Evolutionary conservation across 352 stramenopile species (phyloP), one percentile per base, ranked within the genome.

Genomic region (Phytophthora aleatoria): DNA sequence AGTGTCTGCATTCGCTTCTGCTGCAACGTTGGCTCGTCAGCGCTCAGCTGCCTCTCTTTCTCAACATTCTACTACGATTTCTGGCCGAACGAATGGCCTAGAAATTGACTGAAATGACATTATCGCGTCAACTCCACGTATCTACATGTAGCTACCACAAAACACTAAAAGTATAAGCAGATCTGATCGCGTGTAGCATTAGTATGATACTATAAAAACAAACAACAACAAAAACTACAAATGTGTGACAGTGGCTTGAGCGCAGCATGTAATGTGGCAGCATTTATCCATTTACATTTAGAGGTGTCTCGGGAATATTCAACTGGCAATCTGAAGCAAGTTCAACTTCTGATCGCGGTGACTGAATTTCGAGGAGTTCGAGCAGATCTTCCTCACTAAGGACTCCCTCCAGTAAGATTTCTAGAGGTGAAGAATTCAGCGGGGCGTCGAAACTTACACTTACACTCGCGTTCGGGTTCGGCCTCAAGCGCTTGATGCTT

Each of bases 11-110:
- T 87, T 89, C 50, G 79, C 82, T 0, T 52, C 44, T 20, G 79
- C 79, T 43, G 78, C 79, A 1, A 79, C 69, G 0, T 70, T 86
- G 49, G 80, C 76, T 53, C 73, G 80, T 28, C 73, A 80, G 38
- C 82, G 82, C 45, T 91, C 78, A 24, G 74, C 78, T 26, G 64
- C 73, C 45, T 89, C 80, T 41, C 74, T 91, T 4, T 73, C 72
- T 5, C 68, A 74, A 28, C 77, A 87, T 54, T 76, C 76, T 36
- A 71, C 78, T 16, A 41, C 53, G 5, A 61, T 63, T 38, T 68
- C 69, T 24, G 74, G 49, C 61, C 41, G 56, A 50, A 20, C 45
- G 49, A 64, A 76, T 61, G 63, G 53, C 24, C 35, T 43, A 11
- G 53, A 73, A 59, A 59, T 9, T 11, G 44, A 68, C 9, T 60